Percentiles rank a stretch among this genome's conserved stretches.
Evolutionary conservation across 164 flowering plant species (phyloP).

Genomic region (Magnolia officinalis): DNA sequence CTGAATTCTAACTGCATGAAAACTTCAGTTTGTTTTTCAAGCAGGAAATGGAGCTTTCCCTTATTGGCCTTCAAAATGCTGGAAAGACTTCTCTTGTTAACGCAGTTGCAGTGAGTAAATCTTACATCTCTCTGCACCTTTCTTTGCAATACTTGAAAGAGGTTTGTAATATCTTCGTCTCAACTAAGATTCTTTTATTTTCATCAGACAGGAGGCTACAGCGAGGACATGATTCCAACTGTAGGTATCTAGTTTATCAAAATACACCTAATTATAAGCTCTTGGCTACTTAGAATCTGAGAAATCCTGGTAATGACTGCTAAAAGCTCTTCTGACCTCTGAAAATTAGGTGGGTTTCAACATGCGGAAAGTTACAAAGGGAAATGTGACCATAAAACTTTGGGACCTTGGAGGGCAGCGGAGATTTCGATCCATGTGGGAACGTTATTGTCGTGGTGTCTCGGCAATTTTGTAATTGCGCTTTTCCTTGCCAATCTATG

Average conservation of each 20-base stretch:
- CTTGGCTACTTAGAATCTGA: background rate
- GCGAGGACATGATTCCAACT: constrained; percentile 95
- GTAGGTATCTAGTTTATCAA: constrained; percentile 44
- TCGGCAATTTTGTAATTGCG: constrained; percentile 72
- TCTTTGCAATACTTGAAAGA: background rate
- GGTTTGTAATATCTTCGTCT: constrained; percentile 2
- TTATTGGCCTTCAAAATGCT: constrained; percentile 90
- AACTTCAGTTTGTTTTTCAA: constrained; percentile 74
- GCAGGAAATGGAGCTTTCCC: constrained; percentile 96
- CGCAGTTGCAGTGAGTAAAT: constrained; percentile 71
- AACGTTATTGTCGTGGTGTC: constrained; percentile 92
- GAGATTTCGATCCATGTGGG: constrained; percentile 95
- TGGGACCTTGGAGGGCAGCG: constrained; percentile 98
- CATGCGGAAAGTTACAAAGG: constrained; percentile 89
- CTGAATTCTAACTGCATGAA: constrained; percentile 1
- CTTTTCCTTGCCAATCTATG: background rate
- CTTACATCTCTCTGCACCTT: background rate
- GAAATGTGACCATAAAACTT: constrained; percentile 90
- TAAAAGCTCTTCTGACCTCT: constrained; percentile 1
- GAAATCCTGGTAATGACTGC: background rate
- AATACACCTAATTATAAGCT: background rate
- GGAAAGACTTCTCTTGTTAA: constrained; percentile 95
- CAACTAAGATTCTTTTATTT: background rate
- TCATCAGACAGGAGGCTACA: constrained; percentile 82
- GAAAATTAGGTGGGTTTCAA: constrained; percentile 75